phyloP scores from a whole-genome alignment of 768 basidiomycete species.

The Cytidiella melzeri region DNA sequence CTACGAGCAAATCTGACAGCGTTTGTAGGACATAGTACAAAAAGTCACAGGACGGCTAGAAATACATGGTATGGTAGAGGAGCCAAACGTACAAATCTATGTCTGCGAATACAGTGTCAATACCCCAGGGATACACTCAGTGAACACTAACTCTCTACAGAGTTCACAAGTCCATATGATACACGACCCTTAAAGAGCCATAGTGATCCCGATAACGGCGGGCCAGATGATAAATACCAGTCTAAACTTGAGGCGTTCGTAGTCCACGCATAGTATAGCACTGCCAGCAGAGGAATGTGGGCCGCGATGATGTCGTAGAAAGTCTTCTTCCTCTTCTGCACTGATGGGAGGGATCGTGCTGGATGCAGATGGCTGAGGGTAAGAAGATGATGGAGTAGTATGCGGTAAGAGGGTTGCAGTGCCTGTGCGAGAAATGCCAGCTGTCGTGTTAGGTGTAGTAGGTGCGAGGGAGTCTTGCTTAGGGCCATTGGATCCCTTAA shows the following conservation, averaged over 20 bases:
- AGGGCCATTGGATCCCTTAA: constrained; percentile 4
- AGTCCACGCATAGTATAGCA: constrained; percentile 8
- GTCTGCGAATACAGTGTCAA: too few species aligned
- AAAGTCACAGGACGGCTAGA: too few species aligned
- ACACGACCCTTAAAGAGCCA: constrained; percentile 51
- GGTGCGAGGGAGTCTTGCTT: background rate
- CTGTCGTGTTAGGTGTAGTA: background rate
- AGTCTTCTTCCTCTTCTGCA: background rate
- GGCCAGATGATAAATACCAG: constrained; percentile 52
- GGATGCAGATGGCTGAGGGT: too few species aligned
- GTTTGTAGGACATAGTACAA: too few species aligned
- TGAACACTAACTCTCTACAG: too few species aligned
- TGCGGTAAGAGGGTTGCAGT: background rate
- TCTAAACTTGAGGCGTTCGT: constrained; percentile 33
- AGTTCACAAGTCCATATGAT: too few species aligned
- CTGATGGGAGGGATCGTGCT: background rate
- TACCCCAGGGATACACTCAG: too few species aligned
- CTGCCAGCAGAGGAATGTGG: background rate
- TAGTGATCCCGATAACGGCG: constrained; percentile 46
- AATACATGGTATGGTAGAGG: too few species aligned
- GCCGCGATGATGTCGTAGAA: background rate
- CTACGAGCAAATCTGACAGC: too few species aligned
- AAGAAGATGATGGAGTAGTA: background rate
- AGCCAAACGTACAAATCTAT: too few species aligned
- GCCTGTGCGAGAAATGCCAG: background rate